Evolutionary conservation across 208 protist genomes (phyloP).

Genomic region (Leptomonas pyrrhocoris): DNA sequence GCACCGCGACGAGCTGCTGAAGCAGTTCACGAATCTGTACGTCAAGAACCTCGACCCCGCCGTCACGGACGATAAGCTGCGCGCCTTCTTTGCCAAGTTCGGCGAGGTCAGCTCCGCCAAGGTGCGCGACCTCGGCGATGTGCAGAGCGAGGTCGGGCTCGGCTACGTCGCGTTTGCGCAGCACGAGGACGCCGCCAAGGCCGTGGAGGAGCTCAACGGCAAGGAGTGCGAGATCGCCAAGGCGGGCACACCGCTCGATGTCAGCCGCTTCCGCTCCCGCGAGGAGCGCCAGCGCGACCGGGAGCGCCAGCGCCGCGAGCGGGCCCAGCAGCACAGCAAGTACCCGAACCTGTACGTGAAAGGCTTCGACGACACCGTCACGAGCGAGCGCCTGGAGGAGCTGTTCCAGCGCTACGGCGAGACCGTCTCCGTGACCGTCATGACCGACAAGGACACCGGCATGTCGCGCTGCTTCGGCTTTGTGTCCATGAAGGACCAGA

Average conservation of each 20-base stretch:
- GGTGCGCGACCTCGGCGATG: conserved; percentile 93
- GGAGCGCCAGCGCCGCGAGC: conserved; percentile 90
- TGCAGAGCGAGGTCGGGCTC: conserved; percentile 88
- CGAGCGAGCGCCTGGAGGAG: conserved; percentile 94
- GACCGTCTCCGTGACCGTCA: conserved; percentile 96
- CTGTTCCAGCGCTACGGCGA: conserved; percentile 96
- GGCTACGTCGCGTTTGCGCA: conserved; percentile 97
- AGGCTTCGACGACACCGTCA: conserved; percentile 97
- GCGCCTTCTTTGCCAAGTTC: conserved; percentile 93
- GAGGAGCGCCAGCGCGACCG: conserved; percentile 92
- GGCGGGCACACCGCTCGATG: conserved; percentile 93
- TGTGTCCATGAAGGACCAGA: conserved; percentile 96
- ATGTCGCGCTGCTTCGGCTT: conserved; percentile 97
- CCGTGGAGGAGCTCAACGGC: conserved; percentile 89
- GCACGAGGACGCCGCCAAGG: conserved; percentile 91
- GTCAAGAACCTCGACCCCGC: conserved; percentile 98
- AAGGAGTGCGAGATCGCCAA: conserved; percentile 79
- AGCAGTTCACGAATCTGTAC: conserved; percentile 99
- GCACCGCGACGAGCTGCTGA: conserved; percentile 91
- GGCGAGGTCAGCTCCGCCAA: conserved; percentile 97
- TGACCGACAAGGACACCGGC: conserved; percentile 94
- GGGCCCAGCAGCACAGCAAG: conserved; percentile 91
- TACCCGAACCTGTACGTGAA: conserved; percentile 99
- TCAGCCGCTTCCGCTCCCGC: conserved; percentile 96
- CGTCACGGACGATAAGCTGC: conserved; percentile 94